phyloP scores from a whole-genome alignment of 179 eudicot species.

The Spergularia azorica region DNA sequence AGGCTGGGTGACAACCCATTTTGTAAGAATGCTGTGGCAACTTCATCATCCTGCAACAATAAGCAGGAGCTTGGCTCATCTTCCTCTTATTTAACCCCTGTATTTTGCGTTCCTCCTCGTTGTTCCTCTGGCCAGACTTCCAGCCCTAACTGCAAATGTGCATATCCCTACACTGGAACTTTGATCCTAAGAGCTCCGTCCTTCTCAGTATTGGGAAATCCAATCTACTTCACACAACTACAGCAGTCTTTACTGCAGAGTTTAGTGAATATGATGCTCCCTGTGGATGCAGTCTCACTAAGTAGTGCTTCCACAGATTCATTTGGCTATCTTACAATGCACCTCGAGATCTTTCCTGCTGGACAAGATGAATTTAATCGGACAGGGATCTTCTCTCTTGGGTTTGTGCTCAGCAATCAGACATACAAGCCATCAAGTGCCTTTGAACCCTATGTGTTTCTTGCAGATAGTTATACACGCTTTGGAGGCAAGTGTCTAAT shows the following conservation, averaged over 20 bases:
- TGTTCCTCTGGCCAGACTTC: conserved; percentile 42
- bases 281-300: conserved; percentile 59
- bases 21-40: conserved; percentile 22
- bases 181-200: conserved; percentile 50
- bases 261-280: conserved; percentile 42
- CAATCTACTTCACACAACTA: conserved; percentile 32
- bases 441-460: conserved; percentile 63
- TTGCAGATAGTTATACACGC: conserved; percentile 32
- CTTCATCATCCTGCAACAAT: conserved; percentile 33
- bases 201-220: conserved; percentile 47
- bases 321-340: conserved; percentile 39
- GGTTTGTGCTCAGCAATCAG: conserved; percentile 58
- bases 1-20: conserved; percentile 47
- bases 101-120: conserved; percentile 35
- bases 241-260: conserved; percentile 32
- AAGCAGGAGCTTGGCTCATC: conserved; percentile 11
- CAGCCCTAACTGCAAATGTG: conserved; percentile 56
- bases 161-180: conserved; percentile 58
- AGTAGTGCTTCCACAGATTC: conserved; percentile 37
- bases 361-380: conserved; percentile 48
- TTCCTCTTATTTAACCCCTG: conserved; percentile 32
- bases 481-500: conserved; percentile 31
- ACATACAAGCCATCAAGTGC: conserved; percentile 32
- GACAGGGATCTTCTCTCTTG: conserved; percentile 51
- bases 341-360: conserved; percentile 53